These are phyloP conservation scores for Drechmeria coniospora DNA, from an alignment of 2,329 filamentous ascomycete species.

Conservation along the genomic window DNA sequence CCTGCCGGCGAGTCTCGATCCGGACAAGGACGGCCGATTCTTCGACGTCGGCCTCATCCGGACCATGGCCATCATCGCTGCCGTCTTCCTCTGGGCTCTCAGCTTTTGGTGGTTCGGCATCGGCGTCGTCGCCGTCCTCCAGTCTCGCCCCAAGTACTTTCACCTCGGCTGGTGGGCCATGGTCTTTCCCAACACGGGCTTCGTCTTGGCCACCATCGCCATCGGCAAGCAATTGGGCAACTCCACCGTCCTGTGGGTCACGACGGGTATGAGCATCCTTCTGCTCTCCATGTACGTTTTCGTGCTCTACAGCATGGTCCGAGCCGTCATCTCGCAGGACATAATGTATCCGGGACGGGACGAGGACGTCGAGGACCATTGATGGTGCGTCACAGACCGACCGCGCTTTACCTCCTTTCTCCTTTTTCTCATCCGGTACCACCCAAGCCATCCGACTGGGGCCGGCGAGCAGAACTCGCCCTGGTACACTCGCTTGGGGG, in stretches of 20 bases:
- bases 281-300: slow-evolving; percentile 25
- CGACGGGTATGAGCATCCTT: slow-evolving; percentile 32
- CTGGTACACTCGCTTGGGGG: too few species aligned
- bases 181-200: slow-evolving; percentile 47
- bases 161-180: slow-evolving; percentile 50
- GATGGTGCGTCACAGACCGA: not conserved
- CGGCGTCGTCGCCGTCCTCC: slow-evolving; percentile 17
- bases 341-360: slow-evolving; percentile 41
- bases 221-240: slow-evolving; percentile 33
- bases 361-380: slow-evolving; percentile 32
- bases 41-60: slow-evolving; percentile 28
- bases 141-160: slow-evolving; percentile 31
- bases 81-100: slow-evolving; percentile 50
- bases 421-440: too few species aligned
- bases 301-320: slow-evolving; percentile 25
- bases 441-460: too few species aligned
- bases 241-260: slow-evolving; percentile 29
- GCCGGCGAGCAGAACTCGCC: too few species aligned
- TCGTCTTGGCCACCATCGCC: slow-evolving; percentile 39
- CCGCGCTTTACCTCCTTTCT: not conserved
- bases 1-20: slow-evolving; percentile 28
- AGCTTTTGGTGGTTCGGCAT: slow-evolving; percentile 41
- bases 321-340: slow-evolving; percentile 33
- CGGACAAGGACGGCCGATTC: slow-evolving; percentile 22
- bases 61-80: slow-evolving; percentile 29